Conservation (phyloP, 2,329 filamentous ascomycete genomes). For the Tolypocladium inflatum region DNA sequence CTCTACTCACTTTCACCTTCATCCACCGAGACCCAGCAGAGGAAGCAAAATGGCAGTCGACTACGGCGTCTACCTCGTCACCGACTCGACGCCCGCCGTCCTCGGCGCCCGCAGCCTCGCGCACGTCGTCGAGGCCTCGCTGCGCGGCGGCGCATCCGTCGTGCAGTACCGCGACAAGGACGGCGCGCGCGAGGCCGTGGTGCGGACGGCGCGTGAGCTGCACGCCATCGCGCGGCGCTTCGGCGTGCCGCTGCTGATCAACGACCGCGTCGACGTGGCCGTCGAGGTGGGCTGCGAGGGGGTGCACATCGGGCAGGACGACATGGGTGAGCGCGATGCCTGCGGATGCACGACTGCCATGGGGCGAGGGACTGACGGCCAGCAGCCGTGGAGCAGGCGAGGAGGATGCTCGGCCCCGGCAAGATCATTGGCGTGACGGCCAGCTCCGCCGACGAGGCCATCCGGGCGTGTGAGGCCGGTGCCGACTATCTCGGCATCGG, state of each 20-base stretch:
- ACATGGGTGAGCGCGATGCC: slow-evolving; percentile 63
- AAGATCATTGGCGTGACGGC: slow-evolving; percentile 86
- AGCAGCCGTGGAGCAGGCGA: slow-evolving; percentile 35
- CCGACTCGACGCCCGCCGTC: slow-evolving; percentile 81
- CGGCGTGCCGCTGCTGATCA: slow-evolving; percentile 76
- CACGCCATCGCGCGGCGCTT: slow-evolving; percentile 60
- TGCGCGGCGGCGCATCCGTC: slow-evolving; percentile 72
- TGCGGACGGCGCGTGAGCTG: slow-evolving; percentile 60
- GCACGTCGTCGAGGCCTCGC: slow-evolving; percentile 62
- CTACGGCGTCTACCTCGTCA: slow-evolving; percentile 84
- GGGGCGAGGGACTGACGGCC: no score
- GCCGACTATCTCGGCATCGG: slow-evolving; percentile 89
- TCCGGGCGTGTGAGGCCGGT: slow-evolving; percentile 61
- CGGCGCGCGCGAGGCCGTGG: slow-evolving; percentile 61
- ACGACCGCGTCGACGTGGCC: slow-evolving; percentile 86
- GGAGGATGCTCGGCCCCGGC: slow-evolving; percentile 60
- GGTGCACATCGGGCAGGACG: slow-evolving; percentile 91
- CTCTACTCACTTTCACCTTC: neutral
- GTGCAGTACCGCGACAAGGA: slow-evolving; percentile 90
- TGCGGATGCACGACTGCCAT: no score
- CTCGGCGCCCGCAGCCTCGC: slow-evolving; percentile 63
- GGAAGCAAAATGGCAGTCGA: slow-evolving; percentile 34
- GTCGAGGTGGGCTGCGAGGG: slow-evolving; percentile 80
- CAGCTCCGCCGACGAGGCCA: slow-evolving; percentile 64
- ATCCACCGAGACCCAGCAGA: neutral